These are phyloP conservation scores for Boeremia exigua DNA, from an alignment of 2,329 filamentous ascomycete genomes.

Conservation along the genomic window DNA sequence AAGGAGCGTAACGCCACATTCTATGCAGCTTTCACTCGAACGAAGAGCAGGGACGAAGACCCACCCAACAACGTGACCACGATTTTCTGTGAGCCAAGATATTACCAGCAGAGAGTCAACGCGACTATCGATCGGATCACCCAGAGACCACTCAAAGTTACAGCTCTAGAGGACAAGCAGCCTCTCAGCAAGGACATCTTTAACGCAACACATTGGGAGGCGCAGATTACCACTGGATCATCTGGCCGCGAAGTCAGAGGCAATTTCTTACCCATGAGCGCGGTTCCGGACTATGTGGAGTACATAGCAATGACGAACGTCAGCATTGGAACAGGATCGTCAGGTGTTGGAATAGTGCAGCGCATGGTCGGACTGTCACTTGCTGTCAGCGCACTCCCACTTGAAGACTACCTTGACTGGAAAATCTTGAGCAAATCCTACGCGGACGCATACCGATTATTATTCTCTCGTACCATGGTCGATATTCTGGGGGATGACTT, in stretches of 20 bases:
- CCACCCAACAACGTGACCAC: constrained; percentile 24
- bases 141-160: constrained; percentile 4
- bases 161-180: not conserved
- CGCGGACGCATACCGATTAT: constrained; percentile 50
- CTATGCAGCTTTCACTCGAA: constrained; percentile 23
- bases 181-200: not conserved
- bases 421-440: constrained; percentile 43
- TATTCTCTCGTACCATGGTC: constrained; percentile 49
- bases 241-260: not conserved
- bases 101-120: constrained; percentile 55
- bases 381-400: constrained; percentile 26
- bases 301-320: constrained; percentile 16
- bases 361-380: constrained; percentile 51
- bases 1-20: constrained; percentile 44
- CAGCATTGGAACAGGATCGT: constrained; percentile 7
- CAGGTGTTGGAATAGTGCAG: not conserved
- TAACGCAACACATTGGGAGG: constrained; percentile 51
- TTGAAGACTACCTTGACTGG: constrained; percentile 46
- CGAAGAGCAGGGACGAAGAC: constrained; percentile 20
- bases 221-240: constrained; percentile 15
- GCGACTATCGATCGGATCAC: constrained; percentile 45
- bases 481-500: constrained; percentile 35
- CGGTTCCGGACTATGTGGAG: constrained; percentile 19
- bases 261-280: constrained; percentile 15
- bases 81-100: constrained; percentile 40